A percentile compares a stretch with the other conserved stretches of the same genome.
These are phyloP conservation scores for Microbotryum silenes-acaulis DNA, from an alignment of 1,284 basidiomycete species.

Conservation along the genomic window DNA sequence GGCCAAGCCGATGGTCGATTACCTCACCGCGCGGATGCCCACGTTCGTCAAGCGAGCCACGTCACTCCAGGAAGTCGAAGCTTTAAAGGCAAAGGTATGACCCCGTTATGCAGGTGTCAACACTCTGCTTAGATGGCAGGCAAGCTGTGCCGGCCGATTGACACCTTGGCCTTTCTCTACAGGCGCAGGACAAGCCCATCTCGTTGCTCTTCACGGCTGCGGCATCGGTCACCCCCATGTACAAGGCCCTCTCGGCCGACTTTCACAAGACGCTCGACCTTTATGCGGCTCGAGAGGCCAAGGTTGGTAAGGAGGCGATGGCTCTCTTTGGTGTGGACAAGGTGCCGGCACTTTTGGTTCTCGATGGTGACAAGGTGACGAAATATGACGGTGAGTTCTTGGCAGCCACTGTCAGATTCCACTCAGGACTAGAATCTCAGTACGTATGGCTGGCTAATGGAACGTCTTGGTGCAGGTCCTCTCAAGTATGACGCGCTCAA, in stretches of 20 bases:
- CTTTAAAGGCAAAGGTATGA: slow-evolving; percentile 19
- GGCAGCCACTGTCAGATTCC: not conserved
- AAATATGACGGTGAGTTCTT: slow-evolving; percentile 22
- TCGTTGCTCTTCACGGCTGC: slow-evolving; percentile 35
- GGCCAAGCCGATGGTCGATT: slow-evolving; percentile 40
- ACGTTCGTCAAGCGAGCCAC: slow-evolving; percentile 40
- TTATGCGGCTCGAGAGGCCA: slow-evolving; percentile 30
- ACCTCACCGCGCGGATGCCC: slow-evolving; percentile 40
- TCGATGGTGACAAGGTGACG: slow-evolving; percentile 11
- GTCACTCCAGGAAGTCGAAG: slow-evolving; percentile 23
- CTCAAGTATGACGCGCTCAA: slow-evolving; percentile 29
- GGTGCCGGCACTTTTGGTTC: slow-evolving; percentile 19
- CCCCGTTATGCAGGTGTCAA: not conserved
- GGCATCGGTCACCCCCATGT: slow-evolving; percentile 32
- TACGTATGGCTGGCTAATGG: not conserved
- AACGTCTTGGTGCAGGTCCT: slow-evolving; percentile 7
- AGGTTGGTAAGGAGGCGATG: slow-evolving; percentile 22
- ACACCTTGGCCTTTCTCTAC: not conserved
- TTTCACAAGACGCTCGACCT: slow-evolving; percentile 31
- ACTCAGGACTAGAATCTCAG: too few species aligned
- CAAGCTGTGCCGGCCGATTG: not conserved
- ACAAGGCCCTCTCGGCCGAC: slow-evolving; percentile 37
- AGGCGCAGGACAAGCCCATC: slow-evolving; percentile 29
- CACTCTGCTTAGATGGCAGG: not conserved
- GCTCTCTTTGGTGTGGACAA: slow-evolving; percentile 26